phyloP scores from a whole-genome alignment of 805 yeast species.

The Jamesozyma lodderae region DNA sequence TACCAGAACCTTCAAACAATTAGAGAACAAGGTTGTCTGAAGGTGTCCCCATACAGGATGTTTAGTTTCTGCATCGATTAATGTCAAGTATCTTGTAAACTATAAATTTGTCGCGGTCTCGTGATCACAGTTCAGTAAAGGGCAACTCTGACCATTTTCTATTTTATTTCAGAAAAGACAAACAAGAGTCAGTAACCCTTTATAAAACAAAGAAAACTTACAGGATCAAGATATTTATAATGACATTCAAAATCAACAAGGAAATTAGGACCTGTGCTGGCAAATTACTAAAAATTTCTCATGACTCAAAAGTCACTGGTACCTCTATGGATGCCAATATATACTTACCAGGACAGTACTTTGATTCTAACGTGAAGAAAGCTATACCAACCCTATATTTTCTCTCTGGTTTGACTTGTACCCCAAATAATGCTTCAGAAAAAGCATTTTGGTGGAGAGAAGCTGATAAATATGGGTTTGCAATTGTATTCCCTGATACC shows the following conservation, averaged over 20 bases:
- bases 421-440: conserved; percentile 88
- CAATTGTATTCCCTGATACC: conserved; percentile 90
- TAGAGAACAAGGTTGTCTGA: no score
- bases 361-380: conserved; percentile 7
- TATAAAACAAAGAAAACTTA: background rate
- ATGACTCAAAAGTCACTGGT: conserved; percentile 53
- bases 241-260: conserved; percentile 44
- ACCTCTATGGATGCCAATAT: conserved; percentile 80
- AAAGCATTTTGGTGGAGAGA: conserved; percentile 81
- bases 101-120: no score
- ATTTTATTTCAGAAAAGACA: background rate
- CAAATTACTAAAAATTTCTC: conserved; percentile 61
- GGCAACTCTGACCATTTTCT: no score
- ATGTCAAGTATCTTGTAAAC: no score
- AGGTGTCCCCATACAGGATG: no score
- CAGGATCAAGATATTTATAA: conserved; percentile 10
- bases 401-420: conserved; percentile 85
- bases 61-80: no score
- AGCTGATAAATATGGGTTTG: conserved; percentile 76
- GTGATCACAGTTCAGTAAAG: no score
- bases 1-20: no score
- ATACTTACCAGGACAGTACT: conserved; percentile 58
- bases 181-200: background rate
- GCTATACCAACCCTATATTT: conserved; percentile 67
- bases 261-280: conserved; percentile 65